Evolutionary conservation across 305 asterid species (phyloP), one percentile per base, ranked within the genome.

Genomic region (Ajuga reptans): DNA sequence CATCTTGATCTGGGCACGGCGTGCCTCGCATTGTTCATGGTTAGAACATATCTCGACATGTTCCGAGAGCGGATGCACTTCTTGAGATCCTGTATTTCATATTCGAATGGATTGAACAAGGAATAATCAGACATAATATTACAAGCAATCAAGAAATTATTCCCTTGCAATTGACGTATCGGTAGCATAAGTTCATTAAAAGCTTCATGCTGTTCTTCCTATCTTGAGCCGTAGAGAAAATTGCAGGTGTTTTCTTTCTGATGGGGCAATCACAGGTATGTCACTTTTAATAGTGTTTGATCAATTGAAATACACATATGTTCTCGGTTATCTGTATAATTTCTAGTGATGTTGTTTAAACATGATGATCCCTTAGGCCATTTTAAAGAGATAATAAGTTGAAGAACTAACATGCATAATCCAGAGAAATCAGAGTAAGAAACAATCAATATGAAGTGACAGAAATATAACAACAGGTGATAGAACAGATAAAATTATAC

Each of bases 1-100:
- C 84, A 85, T 78, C 83, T 89, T 90, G 79, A 93, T 90, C 69
- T 79, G 87, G 18, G 79, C 77, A 14, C 84, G 84, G 33, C 94
- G 96, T n/a, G 85, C 82, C 78, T 90, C 96, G 50, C 97, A 93
- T 6, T 66, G 85, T 51, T 82, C 96, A 43, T 92, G 97, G 80
- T 86, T 83, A 36, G 91, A 83, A 70, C 97, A 88, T 66, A 93
- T 75, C 31, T 87, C 85, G 6, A 73, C 75, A 6, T 83, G 80
- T 69, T 84, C 94, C 4, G 74, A 50, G 10, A 80, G 53, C 10
- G 78, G 87, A 62, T 84, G 92, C 76, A 82, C 89, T 74, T 82
- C 96, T 71, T 85, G 91, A 46, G 91, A 89, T 43, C 97, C 98
- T 93, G 84, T 60, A 52, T 52, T 77, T 16, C 53, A 42, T 6